Percentiles rank a stretch among this genome's conserved stretches.
Evolutionary conservation across 495 filamentous ascomycete species (phyloP).

Genomic region (Podospora fimiseda): DNA sequence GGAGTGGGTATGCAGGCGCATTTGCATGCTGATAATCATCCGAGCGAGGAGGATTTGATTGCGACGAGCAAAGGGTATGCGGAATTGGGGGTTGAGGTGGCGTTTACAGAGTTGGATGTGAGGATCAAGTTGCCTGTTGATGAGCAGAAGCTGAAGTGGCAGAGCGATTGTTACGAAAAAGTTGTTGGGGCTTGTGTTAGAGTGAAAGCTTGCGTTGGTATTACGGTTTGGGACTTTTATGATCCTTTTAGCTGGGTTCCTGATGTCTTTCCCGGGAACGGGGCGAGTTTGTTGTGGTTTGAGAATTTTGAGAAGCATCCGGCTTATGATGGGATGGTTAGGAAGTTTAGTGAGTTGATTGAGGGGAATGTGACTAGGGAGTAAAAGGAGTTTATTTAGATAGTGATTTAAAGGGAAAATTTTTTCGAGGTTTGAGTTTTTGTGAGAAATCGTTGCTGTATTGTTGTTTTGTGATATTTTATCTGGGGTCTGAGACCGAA

Average conservation of each 20-base stretch:
- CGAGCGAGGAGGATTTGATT: conserved; percentile 39
- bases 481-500: no score
- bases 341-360: conserved; percentile 1
- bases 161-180: conserved; percentile 50
- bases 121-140: conserved; percentile 44
- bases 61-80: conserved; percentile 40
- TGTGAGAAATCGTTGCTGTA: no score
- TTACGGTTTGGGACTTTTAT: conserved; percentile 60
- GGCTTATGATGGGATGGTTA: conserved; percentile 36
- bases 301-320: conserved; percentile 51
- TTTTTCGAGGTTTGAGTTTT: no score
- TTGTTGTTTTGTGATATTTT: no score
- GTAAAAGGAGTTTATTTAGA: no score
- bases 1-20: conserved; percentile 59
- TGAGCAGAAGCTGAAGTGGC: conserved; percentile 44
- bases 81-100: conserved; percentile 50
- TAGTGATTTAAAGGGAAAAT: no score
- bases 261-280: conserved; percentile 46
- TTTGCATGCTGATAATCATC: conserved; percentile 48
- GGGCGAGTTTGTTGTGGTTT: conserved; percentile 46
- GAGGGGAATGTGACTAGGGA: not conserved
- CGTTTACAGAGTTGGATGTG: conserved; percentile 57
- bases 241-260: conserved; percentile 56
- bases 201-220: conserved; percentile 54
- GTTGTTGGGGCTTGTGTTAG: conserved; percentile 53